phyloP scores from a whole-genome alignment of 352 stramenopile genomes.

The Pythium sp. region DNA sequence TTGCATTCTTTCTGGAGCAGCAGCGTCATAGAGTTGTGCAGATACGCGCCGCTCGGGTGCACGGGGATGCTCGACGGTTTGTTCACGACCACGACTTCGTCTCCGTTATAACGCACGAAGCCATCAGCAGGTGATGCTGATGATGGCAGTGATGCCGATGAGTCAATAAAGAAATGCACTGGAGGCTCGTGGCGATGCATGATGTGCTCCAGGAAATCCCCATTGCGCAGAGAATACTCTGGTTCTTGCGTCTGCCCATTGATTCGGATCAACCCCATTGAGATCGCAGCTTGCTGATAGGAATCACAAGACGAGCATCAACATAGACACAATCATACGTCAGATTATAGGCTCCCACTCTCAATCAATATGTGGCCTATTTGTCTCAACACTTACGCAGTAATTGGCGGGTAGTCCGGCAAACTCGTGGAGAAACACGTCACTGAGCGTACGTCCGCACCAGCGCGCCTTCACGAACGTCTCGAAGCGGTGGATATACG shows the following conservation, averaged over 20 bases:
- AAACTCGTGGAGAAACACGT: constrained; percentile 81
- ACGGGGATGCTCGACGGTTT: constrained; percentile 90
- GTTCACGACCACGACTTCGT: constrained; percentile 58
- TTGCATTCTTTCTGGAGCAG: constrained; percentile 37
- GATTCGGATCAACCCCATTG: constrained; percentile 84
- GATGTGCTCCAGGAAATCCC: constrained; percentile 88
- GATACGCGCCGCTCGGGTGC: constrained; percentile 89
- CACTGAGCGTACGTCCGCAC: constrained; percentile 72
- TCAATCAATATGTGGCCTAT: neutral
- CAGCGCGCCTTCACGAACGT: constrained; percentile 91
- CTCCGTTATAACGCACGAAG: constrained; percentile 43
- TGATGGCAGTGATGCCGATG: neutral
- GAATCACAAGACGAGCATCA: neutral
- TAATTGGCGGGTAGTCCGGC: constrained; percentile 39
- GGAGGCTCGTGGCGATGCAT: constrained; percentile 93
- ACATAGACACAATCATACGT: neutral
- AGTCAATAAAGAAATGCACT: constrained; percentile 41
- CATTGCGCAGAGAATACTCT: constrained; percentile 69
- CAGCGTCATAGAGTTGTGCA: constrained; percentile 86
- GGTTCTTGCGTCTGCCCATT: constrained; percentile 54
- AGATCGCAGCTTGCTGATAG: constrained; percentile 63
- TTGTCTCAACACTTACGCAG: constrained; percentile 24
- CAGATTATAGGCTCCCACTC: neutral
- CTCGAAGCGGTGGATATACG: constrained; percentile 91
- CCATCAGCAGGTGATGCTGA: constrained; percentile 13